Conservation (phyloP, 371 early-diverging fungal genomes). For the Rhizomucor pusillus region DNA sequence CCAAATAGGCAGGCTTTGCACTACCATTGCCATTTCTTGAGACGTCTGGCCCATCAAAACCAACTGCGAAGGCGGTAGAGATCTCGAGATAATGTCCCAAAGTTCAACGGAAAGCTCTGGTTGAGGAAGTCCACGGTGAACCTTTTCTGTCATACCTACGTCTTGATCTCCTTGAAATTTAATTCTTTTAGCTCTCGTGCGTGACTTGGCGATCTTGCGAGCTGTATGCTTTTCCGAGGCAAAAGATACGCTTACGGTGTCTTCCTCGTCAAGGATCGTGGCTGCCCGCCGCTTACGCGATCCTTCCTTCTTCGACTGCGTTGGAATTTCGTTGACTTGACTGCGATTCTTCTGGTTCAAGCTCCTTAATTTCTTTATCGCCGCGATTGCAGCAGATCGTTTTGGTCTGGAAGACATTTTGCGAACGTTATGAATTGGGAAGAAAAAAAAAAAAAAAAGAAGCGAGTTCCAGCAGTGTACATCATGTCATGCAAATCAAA, state of each 20-base stretch:
- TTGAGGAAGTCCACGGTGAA: neutral
- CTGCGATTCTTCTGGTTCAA: neutral
- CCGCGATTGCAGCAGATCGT: neutral
- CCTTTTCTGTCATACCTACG: neutral
- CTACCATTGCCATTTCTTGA: neutral
- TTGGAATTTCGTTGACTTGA: neutral
- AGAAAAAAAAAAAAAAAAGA: too few species aligned
- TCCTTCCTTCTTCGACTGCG: neutral
- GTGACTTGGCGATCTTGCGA: neutral
- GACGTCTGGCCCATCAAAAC: neutral
- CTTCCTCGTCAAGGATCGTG: neutral
- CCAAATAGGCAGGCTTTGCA: slow-evolving; percentile 4
- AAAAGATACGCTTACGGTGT: neutral
- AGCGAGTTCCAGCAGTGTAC: too few species aligned
- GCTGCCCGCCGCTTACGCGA: neutral
- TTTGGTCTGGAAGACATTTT: slow-evolving; percentile 1
- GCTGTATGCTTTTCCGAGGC: too few species aligned
- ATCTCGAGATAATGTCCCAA: slow-evolving; percentile 1
- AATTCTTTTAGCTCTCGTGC: neutral
- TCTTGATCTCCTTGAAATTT: neutral
- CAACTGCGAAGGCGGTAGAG: neutral
- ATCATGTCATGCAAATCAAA: too few species aligned
- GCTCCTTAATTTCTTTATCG: neutral
- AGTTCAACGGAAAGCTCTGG: slow-evolving; percentile 7
- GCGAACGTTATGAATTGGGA: too few species aligned